Conservation (phyloP, 768 basidiomycete genomes). For the Mrakia gelida region DNA sequence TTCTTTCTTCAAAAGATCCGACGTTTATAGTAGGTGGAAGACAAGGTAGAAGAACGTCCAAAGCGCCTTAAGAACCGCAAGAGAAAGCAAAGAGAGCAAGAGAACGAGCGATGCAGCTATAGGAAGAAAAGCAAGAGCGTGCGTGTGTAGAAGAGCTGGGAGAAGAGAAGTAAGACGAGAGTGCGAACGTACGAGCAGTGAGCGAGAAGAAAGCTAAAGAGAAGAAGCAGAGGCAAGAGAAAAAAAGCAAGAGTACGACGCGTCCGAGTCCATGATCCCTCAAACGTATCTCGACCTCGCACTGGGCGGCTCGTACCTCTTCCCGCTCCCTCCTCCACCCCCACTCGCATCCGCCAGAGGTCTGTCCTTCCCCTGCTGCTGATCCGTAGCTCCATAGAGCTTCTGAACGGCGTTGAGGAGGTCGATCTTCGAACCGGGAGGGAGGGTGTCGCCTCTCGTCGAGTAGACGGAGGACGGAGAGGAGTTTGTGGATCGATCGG, state of each 20-base stretch:
- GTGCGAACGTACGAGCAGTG: background rate
- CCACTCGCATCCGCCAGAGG: background rate
- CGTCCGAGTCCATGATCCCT: background rate
- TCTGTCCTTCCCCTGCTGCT: background rate
- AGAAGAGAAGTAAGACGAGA: background rate
- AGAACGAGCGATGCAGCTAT: too few species aligned
- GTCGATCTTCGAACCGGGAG: background rate
- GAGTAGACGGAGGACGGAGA: background rate
- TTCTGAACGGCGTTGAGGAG: constrained; percentile 1
- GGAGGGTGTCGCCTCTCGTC: background rate
- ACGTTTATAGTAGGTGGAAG: too few species aligned
- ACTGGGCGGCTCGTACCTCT: background rate
- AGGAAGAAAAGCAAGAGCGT: too few species aligned
- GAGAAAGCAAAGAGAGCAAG: too few species aligned
- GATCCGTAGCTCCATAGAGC: too few species aligned
- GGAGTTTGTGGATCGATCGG: background rate
- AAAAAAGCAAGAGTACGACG: background rate
- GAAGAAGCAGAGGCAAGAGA: background rate
- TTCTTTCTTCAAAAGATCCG: too few species aligned
- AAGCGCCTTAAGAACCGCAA: too few species aligned
- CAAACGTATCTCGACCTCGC: background rate
- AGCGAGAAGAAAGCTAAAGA: background rate
- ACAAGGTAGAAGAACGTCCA: too few species aligned
- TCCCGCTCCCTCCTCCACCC: background rate
- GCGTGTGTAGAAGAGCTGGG: background rate